Conservation (phyloP, 1,284 basidiomycete species). For the Singerocomus rubriflavus region DNA sequence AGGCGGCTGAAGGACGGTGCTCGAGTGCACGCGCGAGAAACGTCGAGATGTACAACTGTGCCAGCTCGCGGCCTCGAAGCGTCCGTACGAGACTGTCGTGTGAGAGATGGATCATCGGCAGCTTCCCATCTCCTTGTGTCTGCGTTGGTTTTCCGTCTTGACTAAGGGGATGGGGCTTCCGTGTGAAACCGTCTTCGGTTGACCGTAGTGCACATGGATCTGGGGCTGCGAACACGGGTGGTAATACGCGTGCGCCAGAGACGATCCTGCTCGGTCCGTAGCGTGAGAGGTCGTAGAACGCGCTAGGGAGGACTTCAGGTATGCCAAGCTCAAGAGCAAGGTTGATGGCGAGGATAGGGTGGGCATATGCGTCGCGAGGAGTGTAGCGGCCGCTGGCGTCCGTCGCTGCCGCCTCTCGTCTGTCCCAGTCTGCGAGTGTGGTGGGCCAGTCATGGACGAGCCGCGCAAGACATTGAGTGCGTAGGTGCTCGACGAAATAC, state of each 20-base stretch:
- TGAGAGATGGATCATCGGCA: slow-evolving; percentile 36
- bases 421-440: slow-evolving; percentile 62
- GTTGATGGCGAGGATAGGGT: slow-evolving; percentile 62
- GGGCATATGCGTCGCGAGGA: slow-evolving; percentile 47
- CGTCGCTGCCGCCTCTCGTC: slow-evolving; percentile 52
- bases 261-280: slow-evolving; percentile 69
- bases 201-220: slow-evolving; percentile 17
- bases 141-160: neutral
- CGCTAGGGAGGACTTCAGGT: slow-evolving; percentile 54
- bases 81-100: slow-evolving; percentile 46
- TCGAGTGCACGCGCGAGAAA: slow-evolving; percentile 59
- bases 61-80: slow-evolving; percentile 59
- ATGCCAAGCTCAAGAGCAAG: slow-evolving; percentile 62
- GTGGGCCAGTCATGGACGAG: slow-evolving; percentile 61
- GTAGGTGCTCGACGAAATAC: slow-evolving; percentile 62
- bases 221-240: slow-evolving; percentile 28
- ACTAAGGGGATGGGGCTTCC: neutral
- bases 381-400: slow-evolving; percentile 45
- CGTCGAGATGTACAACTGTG: slow-evolving; percentile 57
- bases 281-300: slow-evolving; percentile 69
- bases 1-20: slow-evolving; percentile 48
- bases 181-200: neutral
- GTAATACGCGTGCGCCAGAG: slow-evolving; percentile 38
- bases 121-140: neutral
- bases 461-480: slow-evolving; percentile 52